Conservation (phyloP, 2,329 filamentous ascomycete genomes). For the Colletotrichum cereale region DNA sequence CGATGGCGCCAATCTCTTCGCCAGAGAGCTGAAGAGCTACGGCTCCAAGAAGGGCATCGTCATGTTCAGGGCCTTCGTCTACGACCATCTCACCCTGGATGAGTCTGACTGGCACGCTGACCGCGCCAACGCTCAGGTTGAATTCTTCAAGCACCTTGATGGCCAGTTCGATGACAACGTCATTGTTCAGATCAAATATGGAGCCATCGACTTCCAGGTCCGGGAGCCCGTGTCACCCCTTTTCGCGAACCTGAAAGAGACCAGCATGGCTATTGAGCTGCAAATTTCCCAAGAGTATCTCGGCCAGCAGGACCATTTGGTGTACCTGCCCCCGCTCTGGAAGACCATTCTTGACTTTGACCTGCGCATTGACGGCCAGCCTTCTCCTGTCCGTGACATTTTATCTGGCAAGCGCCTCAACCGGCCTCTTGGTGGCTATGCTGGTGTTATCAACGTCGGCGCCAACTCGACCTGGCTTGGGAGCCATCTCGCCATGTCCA, state of each 20-base stretch:
- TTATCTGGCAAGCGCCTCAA: conserved; percentile 71
- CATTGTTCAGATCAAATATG: conserved; percentile 80
- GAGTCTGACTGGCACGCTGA: conserved; percentile 74
- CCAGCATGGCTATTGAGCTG: conserved; percentile 70
- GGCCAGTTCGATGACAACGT: conserved; percentile 77
- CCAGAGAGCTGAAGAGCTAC: conserved; percentile 66
- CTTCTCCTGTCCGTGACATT: conserved; percentile 70
- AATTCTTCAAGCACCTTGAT: conserved; percentile 75
- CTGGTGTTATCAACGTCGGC: conserved; percentile 76
- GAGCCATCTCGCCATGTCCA: conserved; percentile 77
- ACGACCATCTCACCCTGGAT: conserved; percentile 63
- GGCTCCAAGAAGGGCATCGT: conserved; percentile 64
- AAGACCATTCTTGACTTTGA: conserved; percentile 77
- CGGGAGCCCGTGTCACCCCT: conserved; percentile 76
- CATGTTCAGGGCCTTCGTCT: conserved; percentile 81
- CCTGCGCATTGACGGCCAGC: conserved; percentile 68
- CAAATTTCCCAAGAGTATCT: conserved; percentile 78
- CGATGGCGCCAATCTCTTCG: conserved; percentile 77
- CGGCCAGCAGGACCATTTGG: conserved; percentile 76
- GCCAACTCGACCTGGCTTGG: conserved; percentile 77
- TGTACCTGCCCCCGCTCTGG: conserved; percentile 78
- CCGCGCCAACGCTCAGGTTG: conserved; percentile 76
- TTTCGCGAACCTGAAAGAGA: conserved; percentile 64
- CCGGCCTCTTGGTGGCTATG: conserved; percentile 69
- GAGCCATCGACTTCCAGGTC: conserved; percentile 81